Evolutionary conservation across 192 early-diverging fungal species (phyloP).

Genomic region (Allomyces arbusculus): DNA sequence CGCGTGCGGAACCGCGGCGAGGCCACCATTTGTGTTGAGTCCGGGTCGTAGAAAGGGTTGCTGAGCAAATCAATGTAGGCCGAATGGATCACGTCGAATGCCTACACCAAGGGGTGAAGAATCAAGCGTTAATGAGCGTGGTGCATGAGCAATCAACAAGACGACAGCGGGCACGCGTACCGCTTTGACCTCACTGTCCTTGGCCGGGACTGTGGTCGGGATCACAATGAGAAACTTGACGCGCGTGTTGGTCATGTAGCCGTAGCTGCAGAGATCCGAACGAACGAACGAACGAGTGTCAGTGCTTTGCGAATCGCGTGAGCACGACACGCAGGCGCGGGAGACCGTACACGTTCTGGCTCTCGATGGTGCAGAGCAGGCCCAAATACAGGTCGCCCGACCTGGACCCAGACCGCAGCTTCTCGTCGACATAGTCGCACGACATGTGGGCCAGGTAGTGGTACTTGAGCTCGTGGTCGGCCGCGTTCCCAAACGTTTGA

Average conservation of each 20-base stretch:
- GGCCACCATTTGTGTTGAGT: background rate
- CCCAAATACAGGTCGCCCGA: constrained; percentile 68
- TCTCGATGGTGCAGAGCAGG: constrained; percentile 69
- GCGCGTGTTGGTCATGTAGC: constrained; percentile 73
- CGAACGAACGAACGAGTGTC: constrained; percentile 1
- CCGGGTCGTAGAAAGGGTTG: background rate
- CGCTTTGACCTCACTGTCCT: background rate
- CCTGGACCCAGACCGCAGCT: constrained; percentile 25
- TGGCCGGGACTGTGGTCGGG: constrained; percentile 25
- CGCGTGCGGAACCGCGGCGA: background rate
- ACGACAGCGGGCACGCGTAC: background rate
- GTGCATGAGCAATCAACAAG: background rate
- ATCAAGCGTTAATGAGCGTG: no score
- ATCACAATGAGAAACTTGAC: constrained; percentile 51
- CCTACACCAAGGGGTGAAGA: background rate
- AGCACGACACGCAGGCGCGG: no score
- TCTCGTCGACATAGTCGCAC: constrained; percentile 73
- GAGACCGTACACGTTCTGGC: constrained; percentile 49
- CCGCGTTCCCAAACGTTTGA: constrained; percentile 41
- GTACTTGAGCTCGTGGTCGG: constrained; percentile 63
- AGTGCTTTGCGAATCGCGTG: no score
- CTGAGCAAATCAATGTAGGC: background rate
- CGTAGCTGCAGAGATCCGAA: constrained; percentile 28
- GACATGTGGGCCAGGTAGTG: constrained; percentile 84
- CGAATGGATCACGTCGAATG: background rate